Percentiles rank a stretch among this genome's conserved stretches.
These are phyloP conservation scores for Singerocomus inundabilis DNA, from an alignment of 1,284 basidiomycete species.

Conservation along the genomic window DNA sequence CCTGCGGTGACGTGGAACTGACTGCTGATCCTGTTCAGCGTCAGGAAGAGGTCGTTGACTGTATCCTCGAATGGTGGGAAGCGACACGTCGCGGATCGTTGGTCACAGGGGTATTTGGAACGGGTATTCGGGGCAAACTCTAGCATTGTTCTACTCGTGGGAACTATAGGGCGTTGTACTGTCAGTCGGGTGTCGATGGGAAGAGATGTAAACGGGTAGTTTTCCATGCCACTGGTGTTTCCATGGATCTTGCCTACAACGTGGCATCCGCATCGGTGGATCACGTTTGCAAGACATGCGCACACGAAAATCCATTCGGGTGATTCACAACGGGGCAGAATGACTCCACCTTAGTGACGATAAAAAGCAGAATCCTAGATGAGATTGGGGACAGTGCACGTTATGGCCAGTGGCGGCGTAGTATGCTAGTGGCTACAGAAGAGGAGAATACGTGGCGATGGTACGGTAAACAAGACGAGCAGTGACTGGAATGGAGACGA, in stretches of 20 bases:
- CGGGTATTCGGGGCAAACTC: slow-evolving; percentile 49
- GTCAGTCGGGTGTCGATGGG: neutral
- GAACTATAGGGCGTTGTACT: neutral
- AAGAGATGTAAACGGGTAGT: too few relatives aligned
- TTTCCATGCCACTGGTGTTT: too few relatives aligned
- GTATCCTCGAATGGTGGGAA: slow-evolving; percentile 62
- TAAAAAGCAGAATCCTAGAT: too few relatives aligned
- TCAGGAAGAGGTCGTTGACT: slow-evolving; percentile 60
- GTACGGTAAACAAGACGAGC: slow-evolving; percentile 8
- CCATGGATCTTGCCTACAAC: too few relatives aligned
- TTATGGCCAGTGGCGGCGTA: slow-evolving; percentile 11
- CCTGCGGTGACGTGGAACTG: slow-evolving; percentile 1
- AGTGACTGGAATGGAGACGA: slow-evolving; percentile 3
- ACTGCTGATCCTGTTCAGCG: slow-evolving; percentile 33
- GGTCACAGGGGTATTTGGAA: slow-evolving; percentile 56
- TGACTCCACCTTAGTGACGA: too few relatives aligned
- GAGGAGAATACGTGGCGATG: neutral
- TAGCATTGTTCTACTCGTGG: slow-evolving; percentile 25
- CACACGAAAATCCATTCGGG: too few relatives aligned
- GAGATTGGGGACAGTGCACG: neutral
- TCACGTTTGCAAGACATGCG: too few relatives aligned
- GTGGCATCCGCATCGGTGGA: too few relatives aligned
- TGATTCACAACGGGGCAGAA: too few relatives aligned
- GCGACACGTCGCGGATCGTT: slow-evolving; percentile 42
- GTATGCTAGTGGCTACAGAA: slow-evolving; percentile 23